Evolutionary conservation across 345 rosid species (phyloP).

Genomic region (Camelina hispida): DNA sequence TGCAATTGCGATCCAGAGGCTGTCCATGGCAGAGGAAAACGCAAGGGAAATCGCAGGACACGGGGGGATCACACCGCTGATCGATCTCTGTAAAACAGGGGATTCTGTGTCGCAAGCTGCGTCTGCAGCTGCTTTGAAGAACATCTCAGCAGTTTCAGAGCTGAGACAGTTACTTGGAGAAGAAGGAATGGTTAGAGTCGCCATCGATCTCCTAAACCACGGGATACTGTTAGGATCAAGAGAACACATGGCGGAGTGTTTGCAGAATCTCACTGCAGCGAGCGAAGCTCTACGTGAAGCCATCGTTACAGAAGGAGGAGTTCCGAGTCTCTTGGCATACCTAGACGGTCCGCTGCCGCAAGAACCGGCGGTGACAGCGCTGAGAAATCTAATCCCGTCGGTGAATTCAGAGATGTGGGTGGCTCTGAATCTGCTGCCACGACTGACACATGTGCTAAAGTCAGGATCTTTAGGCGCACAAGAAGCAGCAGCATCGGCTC

Average conservation of each 20-base stretch:
- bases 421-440: conserved; percentile 62
- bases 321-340: conserved; percentile 67
- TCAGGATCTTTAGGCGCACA: conserved; percentile 84
- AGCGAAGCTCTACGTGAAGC: conserved; percentile 67
- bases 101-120: conserved; percentile 87
- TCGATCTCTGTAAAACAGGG: conserved; percentile 70
- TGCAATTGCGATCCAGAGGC: conserved; percentile 73
- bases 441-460: conserved; percentile 72
- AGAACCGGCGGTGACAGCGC: conserved; percentile 79
- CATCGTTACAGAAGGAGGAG: conserved; percentile 76
- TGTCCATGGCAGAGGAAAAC: conserved; percentile 74
- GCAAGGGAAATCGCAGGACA: conserved; percentile 82
- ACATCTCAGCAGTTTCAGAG: conserved; percentile 74
- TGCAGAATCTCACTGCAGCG: conserved; percentile 91
- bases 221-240: conserved; percentile 79
- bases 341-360: conserved; percentile 86
- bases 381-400: conserved; percentile 71
- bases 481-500: conserved; percentile 83
- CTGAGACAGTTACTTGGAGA: conserved; percentile 72
- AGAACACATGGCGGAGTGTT: conserved; percentile 87
- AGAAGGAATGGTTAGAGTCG: conserved; percentile 73
- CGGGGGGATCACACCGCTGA: conserved; percentile 75
- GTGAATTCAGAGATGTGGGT: conserved; percentile 58
- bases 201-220: conserved; percentile 67
- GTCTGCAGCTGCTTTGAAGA: conserved; percentile 83